Evolutionary conservation across 371 early-diverging fungal genomes (phyloP), one percentile per base, ranked within the genome.

Genomic region (Paraphysoderma sedebokerense): DNA sequence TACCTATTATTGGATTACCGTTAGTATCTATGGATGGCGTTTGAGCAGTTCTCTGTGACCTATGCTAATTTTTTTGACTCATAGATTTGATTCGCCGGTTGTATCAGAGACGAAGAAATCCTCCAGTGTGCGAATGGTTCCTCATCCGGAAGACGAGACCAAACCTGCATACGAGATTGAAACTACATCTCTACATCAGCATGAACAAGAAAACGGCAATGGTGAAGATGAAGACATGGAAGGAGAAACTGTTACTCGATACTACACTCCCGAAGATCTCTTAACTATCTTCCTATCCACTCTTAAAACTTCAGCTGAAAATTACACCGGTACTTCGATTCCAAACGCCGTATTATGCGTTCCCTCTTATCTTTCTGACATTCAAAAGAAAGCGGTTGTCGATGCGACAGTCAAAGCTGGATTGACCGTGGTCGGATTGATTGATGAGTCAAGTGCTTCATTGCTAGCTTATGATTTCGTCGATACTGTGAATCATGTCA

Each of bases 371-470:
- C 96, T 92, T 58, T 77, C 81, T 41, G 85, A 85, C 29, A 63
- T 61, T 46, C 93, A 97, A 65, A 75, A 86, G 46, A 69, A 75
- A 42, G 87, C 83, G 33, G 68, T 98, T 28, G 65, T 68, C 39
- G 65, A 70, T 47, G 86, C 95, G 22, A 87, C 88, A 48, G 70
- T 74, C 31, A 78, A 74, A 48, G 96, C 98, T 26, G 98, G 96
- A 20, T 76, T 99, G 55, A 72, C 79, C 37, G 82, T 87, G 19
- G 58, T 85, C 39, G 82, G 89, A 67, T 72, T 92, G 38, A 72
- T 98, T 19, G 78, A 85, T 47, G 99, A 99, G 68, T 92, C 98
- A 40, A 82, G 87, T 48, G 98, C 98, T 28, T 97, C 98, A 53
- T 90, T 87, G 29, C 70, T 98, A 47, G 87, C 95, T 34, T 98